These are phyloP conservation scores for Papiliotrema laurentii DNA, from an alignment of 1,284 basidiomycete species.

Conservation along the genomic window DNA sequence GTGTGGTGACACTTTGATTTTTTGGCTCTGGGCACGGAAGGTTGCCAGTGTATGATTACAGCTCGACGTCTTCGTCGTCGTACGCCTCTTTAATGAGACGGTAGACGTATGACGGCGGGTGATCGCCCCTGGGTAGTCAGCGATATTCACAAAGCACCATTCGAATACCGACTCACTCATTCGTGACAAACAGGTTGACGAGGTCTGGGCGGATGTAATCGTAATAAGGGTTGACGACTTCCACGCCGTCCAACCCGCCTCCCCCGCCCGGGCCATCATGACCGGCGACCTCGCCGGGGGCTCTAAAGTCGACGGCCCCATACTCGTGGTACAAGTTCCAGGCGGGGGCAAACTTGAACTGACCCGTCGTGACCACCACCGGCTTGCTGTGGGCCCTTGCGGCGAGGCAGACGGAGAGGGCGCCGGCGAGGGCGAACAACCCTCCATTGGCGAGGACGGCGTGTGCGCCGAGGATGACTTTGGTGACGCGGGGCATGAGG, in stretches of 20 bases:
- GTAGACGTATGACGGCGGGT: slow-evolving; percentile 86
- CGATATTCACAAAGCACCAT: not conserved
- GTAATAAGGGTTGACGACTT: slow-evolving; percentile 86
- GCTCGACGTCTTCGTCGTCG: slow-evolving; percentile 80
- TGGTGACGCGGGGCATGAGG: slow-evolving; percentile 94
- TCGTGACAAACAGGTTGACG: slow-evolving; percentile 91
- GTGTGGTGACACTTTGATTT: no score
- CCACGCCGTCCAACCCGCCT: slow-evolving; percentile 74
- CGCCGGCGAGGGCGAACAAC: slow-evolving; percentile 82
- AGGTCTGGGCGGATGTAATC: slow-evolving; percentile 91
- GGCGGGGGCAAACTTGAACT: slow-evolving; percentile 90
- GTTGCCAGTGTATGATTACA: no score
- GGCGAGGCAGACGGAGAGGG: slow-evolving; percentile 76
- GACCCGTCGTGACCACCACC: slow-evolving; percentile 88
- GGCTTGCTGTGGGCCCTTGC: slow-evolving; percentile 90
- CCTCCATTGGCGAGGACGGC: slow-evolving; percentile 93
- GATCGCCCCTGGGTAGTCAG: slow-evolving; percentile 64
- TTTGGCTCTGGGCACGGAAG: no score
- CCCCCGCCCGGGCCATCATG: slow-evolving; percentile 51
- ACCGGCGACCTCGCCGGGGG: slow-evolving; percentile 76
- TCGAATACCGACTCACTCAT: slow-evolving; percentile 64
- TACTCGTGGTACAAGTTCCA: slow-evolving; percentile 91
- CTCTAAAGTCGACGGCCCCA: slow-evolving; percentile 78
- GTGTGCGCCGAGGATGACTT: slow-evolving; percentile 90
- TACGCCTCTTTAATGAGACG: slow-evolving; percentile 85